phyloP scores from a whole-genome alignment of 1,284 basidiomycete species.

The Taiwanofungus camphoratus region DNA sequence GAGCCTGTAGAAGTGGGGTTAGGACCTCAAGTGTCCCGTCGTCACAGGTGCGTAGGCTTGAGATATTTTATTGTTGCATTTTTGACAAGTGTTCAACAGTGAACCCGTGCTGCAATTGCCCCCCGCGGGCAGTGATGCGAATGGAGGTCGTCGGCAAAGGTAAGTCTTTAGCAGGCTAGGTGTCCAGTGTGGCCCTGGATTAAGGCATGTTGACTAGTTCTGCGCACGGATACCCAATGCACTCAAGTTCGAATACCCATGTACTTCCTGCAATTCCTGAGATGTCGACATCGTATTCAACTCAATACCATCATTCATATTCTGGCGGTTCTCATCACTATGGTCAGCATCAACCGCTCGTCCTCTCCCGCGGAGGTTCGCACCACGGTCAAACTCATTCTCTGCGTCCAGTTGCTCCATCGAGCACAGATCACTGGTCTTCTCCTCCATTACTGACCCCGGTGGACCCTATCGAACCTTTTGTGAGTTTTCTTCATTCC shows the following conservation, averaged over 20 bases:
- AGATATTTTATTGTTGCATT: background rate
- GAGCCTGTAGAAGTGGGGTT: constrained; percentile 45
- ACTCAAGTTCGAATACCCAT: constrained; percentile 34
- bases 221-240: constrained; percentile 24
- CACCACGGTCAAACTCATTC: constrained; percentile 20
- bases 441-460: constrained; percentile 30
- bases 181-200: background rate
- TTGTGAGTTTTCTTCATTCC: constrained; percentile 39
- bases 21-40: constrained; percentile 46
- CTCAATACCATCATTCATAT: constrained; percentile 32
- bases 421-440: constrained; percentile 20
- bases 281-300: constrained; percentile 33
- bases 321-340: constrained; percentile 46
- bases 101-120: constrained; percentile 20
- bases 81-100: constrained; percentile 7
- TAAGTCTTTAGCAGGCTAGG: constrained; percentile 27
- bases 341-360: constrained; percentile 22
- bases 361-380: constrained; percentile 20
- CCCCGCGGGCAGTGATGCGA: constrained; percentile 14
- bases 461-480: constrained; percentile 51
- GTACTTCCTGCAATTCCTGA: constrained; percentile 55
- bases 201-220: constrained; percentile 11
- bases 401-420: constrained; percentile 18
- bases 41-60: constrained; percentile 43
- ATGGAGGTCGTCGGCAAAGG: constrained; percentile 39